Conservation (phyloP, 768 basidiomycete genomes). For the Serendipita indica region DNA sequence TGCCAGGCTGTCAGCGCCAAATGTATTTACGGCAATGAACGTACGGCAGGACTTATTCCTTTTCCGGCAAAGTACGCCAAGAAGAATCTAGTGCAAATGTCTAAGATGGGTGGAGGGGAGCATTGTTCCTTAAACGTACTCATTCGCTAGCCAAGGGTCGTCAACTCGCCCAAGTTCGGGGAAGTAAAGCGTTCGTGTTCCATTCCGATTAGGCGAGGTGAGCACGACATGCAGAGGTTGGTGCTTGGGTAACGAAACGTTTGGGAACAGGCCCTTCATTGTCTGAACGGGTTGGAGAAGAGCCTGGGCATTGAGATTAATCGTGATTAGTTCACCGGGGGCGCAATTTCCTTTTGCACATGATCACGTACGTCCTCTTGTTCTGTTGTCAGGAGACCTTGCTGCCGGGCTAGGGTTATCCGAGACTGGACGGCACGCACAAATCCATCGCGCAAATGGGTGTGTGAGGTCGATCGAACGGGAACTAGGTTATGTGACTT, state of each 20-base stretch:
- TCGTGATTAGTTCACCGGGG: background rate
- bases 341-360: background rate
- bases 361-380: conserved; percentile 28
- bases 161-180: conserved; percentile 61
- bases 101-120: background rate
- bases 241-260: conserved; percentile 49
- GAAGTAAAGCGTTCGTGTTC: conserved; percentile 43
- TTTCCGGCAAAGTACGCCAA: conserved; percentile 13
- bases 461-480: conserved; percentile 58
- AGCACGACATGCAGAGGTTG: conserved; percentile 55
- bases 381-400: conserved; percentile 40
- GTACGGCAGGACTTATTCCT: conserved; percentile 14
- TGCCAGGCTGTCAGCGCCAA: background rate
- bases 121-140: conserved; percentile 10
- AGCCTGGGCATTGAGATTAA: conserved; percentile 17
- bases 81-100: conserved; percentile 8
- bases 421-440: conserved; percentile 56
- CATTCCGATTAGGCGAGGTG: conserved; percentile 35
- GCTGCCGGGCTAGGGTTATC: conserved; percentile 36
- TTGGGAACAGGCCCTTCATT: conserved; percentile 65
- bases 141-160: conserved; percentile 52
- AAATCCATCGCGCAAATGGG: conserved; percentile 72
- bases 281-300: conserved; percentile 51
- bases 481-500: conserved; percentile 38
- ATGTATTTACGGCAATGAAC: background rate